Evolutionary conservation across 2,329 filamentous ascomycete species (phyloP).

Genomic region (Fusarium anguioides): DNA sequence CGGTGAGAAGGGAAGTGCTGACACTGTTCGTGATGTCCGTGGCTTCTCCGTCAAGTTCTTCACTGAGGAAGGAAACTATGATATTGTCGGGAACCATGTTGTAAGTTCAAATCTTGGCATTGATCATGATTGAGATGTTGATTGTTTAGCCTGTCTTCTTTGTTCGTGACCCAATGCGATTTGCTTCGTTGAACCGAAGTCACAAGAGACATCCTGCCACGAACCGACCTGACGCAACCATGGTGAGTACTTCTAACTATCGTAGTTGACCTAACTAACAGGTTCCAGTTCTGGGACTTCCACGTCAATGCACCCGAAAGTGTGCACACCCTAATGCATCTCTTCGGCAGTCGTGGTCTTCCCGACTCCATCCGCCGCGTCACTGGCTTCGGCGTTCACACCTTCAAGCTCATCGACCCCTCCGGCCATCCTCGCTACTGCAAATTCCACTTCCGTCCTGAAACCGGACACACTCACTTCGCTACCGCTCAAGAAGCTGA

Average conservation of each 20-base stretch:
- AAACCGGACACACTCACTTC: slow-evolving; percentile 3
- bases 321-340: slow-evolving; percentile 23
- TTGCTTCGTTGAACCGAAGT: slow-evolving; percentile 8
- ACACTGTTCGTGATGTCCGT: slow-evolving; percentile 75
- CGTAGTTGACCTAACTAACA: not conserved
- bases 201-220: slow-evolving; percentile 40
- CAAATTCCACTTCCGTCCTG: slow-evolving; percentile 28
- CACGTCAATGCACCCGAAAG: slow-evolving; percentile 32
- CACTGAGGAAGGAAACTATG: slow-evolving; percentile 70
- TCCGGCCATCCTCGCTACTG: slow-evolving; percentile 11
- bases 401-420: slow-evolving; percentile 14
- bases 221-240: slow-evolving; percentile 19
- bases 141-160: slow-evolving; percentile 1
- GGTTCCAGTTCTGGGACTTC: slow-evolving; percentile 23
- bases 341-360: slow-evolving; percentile 19
- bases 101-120: not conserved
- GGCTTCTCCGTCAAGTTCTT: slow-evolving; percentile 70
- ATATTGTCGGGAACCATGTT: slow-evolving; percentile 61
- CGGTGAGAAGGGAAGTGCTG: slow-evolving; percentile 71
- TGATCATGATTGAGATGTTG: accelerated
- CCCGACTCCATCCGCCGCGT: slow-evolving; percentile 16
- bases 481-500: not conserved
- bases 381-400: slow-evolving; percentile 22
- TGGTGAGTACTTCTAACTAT: slow-evolving; percentile 2
- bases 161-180: slow-evolving; percentile 7